Percentiles rank a stretch among this genome's conserved stretches.
Conservation (phyloP, 78 protist species). For the Dictyostelium brefeldianum region DNA sequence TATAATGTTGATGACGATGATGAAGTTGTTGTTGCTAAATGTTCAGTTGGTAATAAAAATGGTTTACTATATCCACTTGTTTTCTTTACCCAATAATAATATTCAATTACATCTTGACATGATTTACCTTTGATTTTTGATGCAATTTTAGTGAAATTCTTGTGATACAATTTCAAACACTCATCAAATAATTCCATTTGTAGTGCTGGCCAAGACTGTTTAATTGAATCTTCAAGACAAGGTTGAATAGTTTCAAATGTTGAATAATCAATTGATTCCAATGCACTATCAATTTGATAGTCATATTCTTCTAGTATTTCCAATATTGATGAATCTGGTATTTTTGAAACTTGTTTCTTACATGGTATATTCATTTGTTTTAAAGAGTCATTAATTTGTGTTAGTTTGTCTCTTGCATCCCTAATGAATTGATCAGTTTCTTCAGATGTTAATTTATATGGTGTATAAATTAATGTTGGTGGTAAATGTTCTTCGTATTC, state of each 20-base stretch:
- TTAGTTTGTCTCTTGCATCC: background rate
- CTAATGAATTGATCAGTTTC: background rate
- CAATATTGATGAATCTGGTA: constrained; percentile 27
- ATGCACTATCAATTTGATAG: background rate
- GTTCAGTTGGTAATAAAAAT: background rate
- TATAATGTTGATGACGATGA: background rate
- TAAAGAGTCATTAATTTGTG: background rate
- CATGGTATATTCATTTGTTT: background rate
- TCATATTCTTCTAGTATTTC: constrained; percentile 19
- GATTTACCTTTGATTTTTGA: background rate
- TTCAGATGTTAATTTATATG: background rate
- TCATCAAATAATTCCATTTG: constrained; percentile 11
- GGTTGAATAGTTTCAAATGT: constrained; percentile 20
- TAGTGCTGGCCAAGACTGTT: background rate
- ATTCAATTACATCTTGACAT: constrained; percentile 5
- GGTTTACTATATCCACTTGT: background rate
- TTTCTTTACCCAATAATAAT: constrained; percentile 18
- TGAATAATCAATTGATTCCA: constrained; percentile 43
- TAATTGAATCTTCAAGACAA: constrained; percentile 28
- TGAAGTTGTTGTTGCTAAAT: background rate
- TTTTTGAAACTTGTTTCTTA: background rate
- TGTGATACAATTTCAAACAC: background rate
- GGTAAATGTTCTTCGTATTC: constrained; percentile 7
- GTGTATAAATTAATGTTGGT: constrained; percentile 29
- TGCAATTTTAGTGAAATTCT: background rate